Percentiles rank a stretch among this genome's conserved stretches.
Evolutionary conservation across 805 yeast genomes (phyloP).

Genomic region (Jamesozyma jinghongensis): DNA sequence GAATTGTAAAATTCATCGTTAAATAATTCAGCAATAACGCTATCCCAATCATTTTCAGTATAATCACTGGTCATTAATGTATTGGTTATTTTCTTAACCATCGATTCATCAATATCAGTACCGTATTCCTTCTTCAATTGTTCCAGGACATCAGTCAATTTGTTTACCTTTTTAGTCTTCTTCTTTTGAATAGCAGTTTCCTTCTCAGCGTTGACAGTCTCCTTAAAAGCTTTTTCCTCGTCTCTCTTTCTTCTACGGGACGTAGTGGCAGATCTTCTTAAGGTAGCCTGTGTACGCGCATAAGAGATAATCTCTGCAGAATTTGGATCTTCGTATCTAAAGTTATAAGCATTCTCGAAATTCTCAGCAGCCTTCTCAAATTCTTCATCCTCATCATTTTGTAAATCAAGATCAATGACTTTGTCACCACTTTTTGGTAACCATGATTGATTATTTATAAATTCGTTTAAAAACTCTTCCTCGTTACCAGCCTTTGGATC

Average conservation of each 20-base stretch:
- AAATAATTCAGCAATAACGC: slow-evolving; percentile 72
- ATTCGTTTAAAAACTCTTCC: slow-evolving; percentile 64
- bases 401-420: slow-evolving; percentile 40
- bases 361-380: slow-evolving; percentile 88
- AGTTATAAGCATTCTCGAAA: slow-evolving; percentile 88
- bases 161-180: slow-evolving; percentile 67
- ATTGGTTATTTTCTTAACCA: slow-evolving; percentile 61
- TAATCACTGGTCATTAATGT: slow-evolving; percentile 79
- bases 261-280: slow-evolving; percentile 69
- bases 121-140: slow-evolving; percentile 37
- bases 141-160: slow-evolving; percentile 56
- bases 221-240: slow-evolving; percentile 46
- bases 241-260: slow-evolving; percentile 79
- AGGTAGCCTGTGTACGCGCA: slow-evolving; percentile 89
- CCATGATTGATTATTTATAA: slow-evolving; percentile 79
- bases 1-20: slow-evolving; percentile 73
- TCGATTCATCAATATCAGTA: slow-evolving; percentile 42
- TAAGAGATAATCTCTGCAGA: slow-evolving; percentile 87
- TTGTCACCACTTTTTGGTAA: slow-evolving; percentile 63
- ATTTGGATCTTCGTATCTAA: slow-evolving; percentile 87
- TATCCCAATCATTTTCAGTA: slow-evolving; percentile 87
- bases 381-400: slow-evolving; percentile 51
- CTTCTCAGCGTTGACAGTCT: slow-evolving; percentile 43
- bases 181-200: slow-evolving; percentile 58
- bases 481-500: slow-evolving; percentile 51